Conservation (phyloP, 768 basidiomycete species). For the Xerocomellus intermedius region DNA sequence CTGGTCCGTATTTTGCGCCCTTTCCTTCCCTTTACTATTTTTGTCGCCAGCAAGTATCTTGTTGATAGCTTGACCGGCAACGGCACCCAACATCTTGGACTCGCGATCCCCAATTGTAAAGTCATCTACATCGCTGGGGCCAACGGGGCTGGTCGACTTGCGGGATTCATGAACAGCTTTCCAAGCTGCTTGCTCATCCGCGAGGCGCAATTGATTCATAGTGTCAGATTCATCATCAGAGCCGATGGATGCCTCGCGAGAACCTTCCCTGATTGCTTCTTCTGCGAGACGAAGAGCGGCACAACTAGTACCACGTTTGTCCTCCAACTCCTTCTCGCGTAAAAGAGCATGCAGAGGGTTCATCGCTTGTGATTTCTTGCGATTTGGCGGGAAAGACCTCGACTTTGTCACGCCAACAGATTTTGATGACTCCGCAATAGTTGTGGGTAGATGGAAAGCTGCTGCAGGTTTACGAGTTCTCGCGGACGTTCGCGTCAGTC, state of each 20-base stretch:
- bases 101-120: constrained; percentile 39
- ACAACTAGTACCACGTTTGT: constrained; percentile 35
- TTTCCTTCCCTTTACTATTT: constrained; percentile 26
- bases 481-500: constrained; percentile 14
- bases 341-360: constrained; percentile 57
- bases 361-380: constrained; percentile 22
- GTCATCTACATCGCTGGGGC: constrained; percentile 21
- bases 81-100: constrained; percentile 26
- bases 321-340: constrained; percentile 45
- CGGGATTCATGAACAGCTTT: constrained; percentile 33
- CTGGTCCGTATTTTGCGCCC: constrained; percentile 25
- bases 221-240: constrained; percentile 24
- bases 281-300: constrained; percentile 49
- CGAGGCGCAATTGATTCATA: constrained; percentile 17
- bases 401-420: neutral
- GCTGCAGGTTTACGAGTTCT: constrained; percentile 18
- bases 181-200: constrained; percentile 41
- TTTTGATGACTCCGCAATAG: constrained; percentile 6
- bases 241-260: constrained; percentile 20
- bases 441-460: constrained; percentile 11
- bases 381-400: neutral
- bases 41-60: constrained; percentile 46
- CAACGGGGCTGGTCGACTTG: constrained; percentile 17
- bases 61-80: constrained; percentile 42
- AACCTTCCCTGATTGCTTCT: constrained; percentile 34